Conservation (phyloP, 2,329 filamentous ascomycete genomes). For the Aspergillus ochraceus region DNA sequence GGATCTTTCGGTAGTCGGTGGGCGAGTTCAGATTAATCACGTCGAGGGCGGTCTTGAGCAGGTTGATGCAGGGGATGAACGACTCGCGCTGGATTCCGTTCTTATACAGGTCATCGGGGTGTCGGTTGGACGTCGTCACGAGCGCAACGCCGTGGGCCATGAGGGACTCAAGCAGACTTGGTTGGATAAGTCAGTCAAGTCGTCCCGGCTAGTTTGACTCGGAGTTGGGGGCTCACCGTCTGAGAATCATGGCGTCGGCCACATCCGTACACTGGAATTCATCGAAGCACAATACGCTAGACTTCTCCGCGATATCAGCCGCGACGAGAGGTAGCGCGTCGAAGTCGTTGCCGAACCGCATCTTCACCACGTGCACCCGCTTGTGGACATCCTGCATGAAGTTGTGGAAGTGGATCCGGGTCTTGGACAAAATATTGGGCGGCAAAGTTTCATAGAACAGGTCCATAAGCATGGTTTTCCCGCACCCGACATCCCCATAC, state of each 20-base stretch:
- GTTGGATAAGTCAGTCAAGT: constrained; percentile 17
- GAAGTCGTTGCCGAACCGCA: constrained; percentile 82
- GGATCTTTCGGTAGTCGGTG: constrained; percentile 97
- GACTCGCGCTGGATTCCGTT: constrained; percentile 96
- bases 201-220: not conserved
- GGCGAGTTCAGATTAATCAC: constrained; percentile 94
- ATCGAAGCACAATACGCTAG: constrained; percentile 91
- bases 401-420: constrained; percentile 96
- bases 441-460: constrained; percentile 94
- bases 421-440: constrained; percentile 74
- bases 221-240: constrained; percentile 54
- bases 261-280: constrained; percentile 99
- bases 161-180: constrained; percentile 75
- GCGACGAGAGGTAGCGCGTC: constrained; percentile 91
- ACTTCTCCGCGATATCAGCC: constrained; percentile 84
- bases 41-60: constrained; percentile 78
- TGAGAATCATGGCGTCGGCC: constrained; percentile 95
- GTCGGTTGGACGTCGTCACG: constrained; percentile 94
- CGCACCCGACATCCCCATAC: constrained; percentile 93
- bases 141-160: constrained; percentile 98
- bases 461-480: constrained; percentile 99
- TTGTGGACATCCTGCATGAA: constrained; percentile 99
- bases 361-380: constrained; percentile 84
- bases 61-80: constrained; percentile 91
- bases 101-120: constrained; percentile 94